Base-by-base conservation (phyloP, 2,329 filamentous ascomycete species). In the Elsinoe fawcettii region DNA sequence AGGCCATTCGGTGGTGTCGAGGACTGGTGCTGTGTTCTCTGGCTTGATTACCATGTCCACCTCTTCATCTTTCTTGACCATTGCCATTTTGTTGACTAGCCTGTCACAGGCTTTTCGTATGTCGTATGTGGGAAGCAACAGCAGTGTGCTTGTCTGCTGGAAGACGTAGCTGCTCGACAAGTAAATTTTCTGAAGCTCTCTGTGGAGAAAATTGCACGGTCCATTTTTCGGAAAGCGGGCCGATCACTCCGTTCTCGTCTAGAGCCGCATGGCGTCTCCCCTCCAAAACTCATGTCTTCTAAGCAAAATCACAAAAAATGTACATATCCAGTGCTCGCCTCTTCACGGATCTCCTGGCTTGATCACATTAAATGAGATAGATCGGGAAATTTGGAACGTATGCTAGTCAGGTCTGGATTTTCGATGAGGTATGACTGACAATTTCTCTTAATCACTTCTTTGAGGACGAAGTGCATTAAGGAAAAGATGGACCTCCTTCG, bases 1-100 rank as follows among this genome's bases (percentile, higher is more conserved):
- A 67, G 93, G 93, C 90, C 90, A 96, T 72, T 85, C 82, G 78
- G 86, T 91, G 66, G 89, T 95, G 75, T 95, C 86, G 67, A 95
- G 79, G 60, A 83, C 77, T 64, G 90, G 88, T 67, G 86, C 84
- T 64, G 82, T 78, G 67, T 87, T 85, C 79, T 95, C 85, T 58
- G 93, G 93, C 84, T 96, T 96, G 79, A 99, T 96, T 73, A 82
- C 81, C 73, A 88, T 89, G 68, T 92, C 87, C 11, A 49, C 41
- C 67, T 82, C 81, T 70, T 87, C 85, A 16, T 60, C 63, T 23
- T 63, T 70, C 62, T 66, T 67, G 22, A 67, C 66, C 57, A 69
- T 63, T 57, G 67, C 66, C 65, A 67, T 66, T 49, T 32, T 51
- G 30, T 14, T 14, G 44, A 20, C 46, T 23, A 39, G 49, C n/a